phyloP scores from a whole-genome alignment of 179 eudicot genomes.

The Gypsophila paniculata region DNA sequence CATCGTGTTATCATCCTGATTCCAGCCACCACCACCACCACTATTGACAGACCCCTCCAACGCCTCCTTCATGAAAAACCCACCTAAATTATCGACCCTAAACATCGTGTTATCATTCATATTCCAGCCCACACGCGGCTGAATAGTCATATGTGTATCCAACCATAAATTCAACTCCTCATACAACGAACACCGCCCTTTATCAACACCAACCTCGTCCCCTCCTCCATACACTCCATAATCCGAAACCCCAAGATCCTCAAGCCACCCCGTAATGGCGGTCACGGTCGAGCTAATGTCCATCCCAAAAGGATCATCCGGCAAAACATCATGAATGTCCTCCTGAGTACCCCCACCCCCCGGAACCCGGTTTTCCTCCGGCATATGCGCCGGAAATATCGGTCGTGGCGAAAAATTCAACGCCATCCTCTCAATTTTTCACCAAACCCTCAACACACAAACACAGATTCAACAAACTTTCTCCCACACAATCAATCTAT shows the following conservation, averaged over 20 bases:
- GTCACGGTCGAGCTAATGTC: constrained; percentile 64
- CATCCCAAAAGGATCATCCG: constrained; percentile 90
- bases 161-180: constrained; percentile 36
- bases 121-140: neutral
- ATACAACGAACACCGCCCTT: constrained; percentile 39
- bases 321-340: constrained; percentile 53
- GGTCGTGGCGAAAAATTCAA: constrained; percentile 71
- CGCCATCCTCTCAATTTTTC: constrained; percentile 50
- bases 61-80: constrained; percentile 5
- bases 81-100: constrained; percentile 11
- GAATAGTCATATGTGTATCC: constrained; percentile 46
- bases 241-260: constrained; percentile 49
- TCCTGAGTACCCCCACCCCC: constrained; percentile 35
- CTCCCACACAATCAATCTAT: constrained; percentile 17
- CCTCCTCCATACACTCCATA: constrained; percentile 40
- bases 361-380: constrained; percentile 48
- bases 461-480: constrained; percentile 2
- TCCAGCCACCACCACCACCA: no score
- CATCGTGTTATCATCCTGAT: no score
- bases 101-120: constrained; percentile 25
- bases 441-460: constrained; percentile 16
- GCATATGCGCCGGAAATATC: constrained; percentile 37
- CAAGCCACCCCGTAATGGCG: constrained; percentile 73
- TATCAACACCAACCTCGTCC: constrained; percentile 21
- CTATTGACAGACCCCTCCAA: no score